A percentile compares a stretch with the other conserved stretches of the same genome.
Conservation (phyloP, 2,329 filamentous ascomycete species). For the Fusarium nisikadoi region DNA sequence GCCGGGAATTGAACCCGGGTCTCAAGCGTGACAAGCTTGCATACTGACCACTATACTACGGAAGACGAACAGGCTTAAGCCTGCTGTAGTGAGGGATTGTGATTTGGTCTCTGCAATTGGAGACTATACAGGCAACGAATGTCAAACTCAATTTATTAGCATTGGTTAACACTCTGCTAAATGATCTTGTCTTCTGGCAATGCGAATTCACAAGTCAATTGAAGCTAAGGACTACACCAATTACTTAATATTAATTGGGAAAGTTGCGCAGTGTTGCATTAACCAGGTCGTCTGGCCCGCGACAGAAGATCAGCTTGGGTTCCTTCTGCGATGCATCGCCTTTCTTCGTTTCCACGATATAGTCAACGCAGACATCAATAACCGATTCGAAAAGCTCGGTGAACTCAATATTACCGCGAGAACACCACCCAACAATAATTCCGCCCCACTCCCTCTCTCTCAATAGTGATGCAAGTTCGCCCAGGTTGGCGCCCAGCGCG, state of each 20-base stretch:
- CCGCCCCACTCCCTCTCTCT: background rate
- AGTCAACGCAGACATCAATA: background rate
- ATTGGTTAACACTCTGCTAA: background rate
- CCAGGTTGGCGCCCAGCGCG: background rate
- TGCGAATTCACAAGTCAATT: fast-evolving
- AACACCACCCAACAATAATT: conserved; percentile 12
- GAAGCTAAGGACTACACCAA: fast-evolving
- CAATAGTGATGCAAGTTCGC: background rate
- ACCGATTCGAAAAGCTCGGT: conserved; percentile 13
- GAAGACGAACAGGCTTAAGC: conserved; percentile 9
- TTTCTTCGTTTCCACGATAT: background rate
- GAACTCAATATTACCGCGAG: conserved; percentile 2
- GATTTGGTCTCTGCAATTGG: fast-evolving
- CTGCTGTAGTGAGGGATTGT: conserved; percentile 20
- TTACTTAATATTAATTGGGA: fast-evolving
- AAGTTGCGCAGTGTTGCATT: conserved; percentile 18
- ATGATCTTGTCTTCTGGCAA: background rate
- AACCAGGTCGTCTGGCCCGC: background rate
- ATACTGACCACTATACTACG: conserved; percentile 29
- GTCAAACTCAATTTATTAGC: fast-evolving
- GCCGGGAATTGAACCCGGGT: too few species aligned
- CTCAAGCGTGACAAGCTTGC: too few species aligned
- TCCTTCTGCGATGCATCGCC: background rate
- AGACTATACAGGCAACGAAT: fast-evolving
- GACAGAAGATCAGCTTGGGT: conserved; percentile 23